Base-by-base conservation (phyloP, 2,329 filamentous ascomycete species). In the Incumbomyces delicatus region DNA sequence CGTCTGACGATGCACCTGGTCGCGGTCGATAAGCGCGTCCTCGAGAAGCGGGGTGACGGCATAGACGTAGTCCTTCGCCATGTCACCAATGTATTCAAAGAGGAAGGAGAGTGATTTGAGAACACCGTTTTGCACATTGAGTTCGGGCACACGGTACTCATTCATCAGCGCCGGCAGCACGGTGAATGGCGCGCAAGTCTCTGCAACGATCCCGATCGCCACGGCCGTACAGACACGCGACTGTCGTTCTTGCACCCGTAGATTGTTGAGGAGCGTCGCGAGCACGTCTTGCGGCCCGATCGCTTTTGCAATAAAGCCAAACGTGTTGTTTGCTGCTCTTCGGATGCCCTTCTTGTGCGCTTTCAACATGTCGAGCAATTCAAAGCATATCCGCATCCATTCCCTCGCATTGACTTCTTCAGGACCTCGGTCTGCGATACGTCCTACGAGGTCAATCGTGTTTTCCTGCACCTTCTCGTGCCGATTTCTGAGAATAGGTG, bases 351-450 rank as follows among this genome's bases (percentile, higher is more conserved):
- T 98, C 71, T 98, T 98, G 74, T 98, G 92, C 6, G 92, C 92
- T 69, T 98, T 98, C 60, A 98, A 78, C 92, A 98, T 98, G 68
- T 98, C 92, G 27, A 98, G 80, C 45, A 98, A 74, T 71, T 98
- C 92, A 66, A 98, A 98, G 70, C 92, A 98, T 64, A 98, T 98
- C 63, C 92, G 83, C 94, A 98, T 98, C 92, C 92, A 98, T 68
- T 98, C 92, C 60, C 92, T 80, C 12, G 92, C 89, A 62, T 95
- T 95, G 63, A 98, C 92, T 53, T 85, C 90, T 66, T 98, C 92
- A 1, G 92, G 89, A 1, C 92, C 94, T 55, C 92, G 85, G 67
- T 98, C 92, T 13, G 94, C 92, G 58, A 98, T 96, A 74, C 92
- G 90, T 47, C 92, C 92, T 16, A 98, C 92, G 2, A 98, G 76